Conservation (phyloP, 2,329 filamentous ascomycete species). For the Pseudogymnoascus sp. region DNA sequence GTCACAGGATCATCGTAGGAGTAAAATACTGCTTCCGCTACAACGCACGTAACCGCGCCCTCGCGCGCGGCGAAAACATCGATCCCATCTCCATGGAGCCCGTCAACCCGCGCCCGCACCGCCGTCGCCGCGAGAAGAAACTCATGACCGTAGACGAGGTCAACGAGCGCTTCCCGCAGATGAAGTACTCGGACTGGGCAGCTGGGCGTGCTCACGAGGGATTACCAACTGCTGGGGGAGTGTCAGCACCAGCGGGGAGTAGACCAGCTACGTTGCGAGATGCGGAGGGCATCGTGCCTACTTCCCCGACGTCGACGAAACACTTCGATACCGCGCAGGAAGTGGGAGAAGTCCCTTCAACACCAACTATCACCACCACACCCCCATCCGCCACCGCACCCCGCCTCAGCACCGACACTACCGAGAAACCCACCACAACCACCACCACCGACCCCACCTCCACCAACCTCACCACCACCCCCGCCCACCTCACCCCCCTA, state of each 20-base stretch:
- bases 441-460: too few relatives aligned
- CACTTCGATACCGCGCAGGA: constrained; percentile 27
- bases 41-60: constrained; percentile 81
- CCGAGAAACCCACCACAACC: constrained; percentile 15
- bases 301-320: constrained; percentile 26
- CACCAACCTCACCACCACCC: constrained; percentile 13
- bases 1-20: constrained; percentile 88
- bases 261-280: constrained; percentile 74
- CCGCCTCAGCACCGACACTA: constrained; percentile 18
- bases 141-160: constrained; percentile 99
- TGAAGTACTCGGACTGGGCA: constrained; percentile 95
- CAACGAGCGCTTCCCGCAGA: constrained; percentile 91
- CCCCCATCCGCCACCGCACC: background rate
- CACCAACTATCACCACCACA: constrained; percentile 17
- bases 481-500: constrained; percentile 16
- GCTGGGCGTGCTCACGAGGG: constrained; percentile 75
- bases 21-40: constrained; percentile 99
- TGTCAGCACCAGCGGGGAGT: constrained; percentile 66
- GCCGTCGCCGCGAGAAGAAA: constrained; percentile 90
- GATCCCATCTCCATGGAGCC: constrained; percentile 82
- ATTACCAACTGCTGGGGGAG: constrained; percentile 74
- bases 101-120: constrained; percentile 71
- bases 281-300: constrained; percentile 47
- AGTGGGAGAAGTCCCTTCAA: constrained; percentile 10
- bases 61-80: constrained; percentile 69